Conservation (phyloP, 352 stramenopile species). For the Globisporangium paroecandrum region DNA sequence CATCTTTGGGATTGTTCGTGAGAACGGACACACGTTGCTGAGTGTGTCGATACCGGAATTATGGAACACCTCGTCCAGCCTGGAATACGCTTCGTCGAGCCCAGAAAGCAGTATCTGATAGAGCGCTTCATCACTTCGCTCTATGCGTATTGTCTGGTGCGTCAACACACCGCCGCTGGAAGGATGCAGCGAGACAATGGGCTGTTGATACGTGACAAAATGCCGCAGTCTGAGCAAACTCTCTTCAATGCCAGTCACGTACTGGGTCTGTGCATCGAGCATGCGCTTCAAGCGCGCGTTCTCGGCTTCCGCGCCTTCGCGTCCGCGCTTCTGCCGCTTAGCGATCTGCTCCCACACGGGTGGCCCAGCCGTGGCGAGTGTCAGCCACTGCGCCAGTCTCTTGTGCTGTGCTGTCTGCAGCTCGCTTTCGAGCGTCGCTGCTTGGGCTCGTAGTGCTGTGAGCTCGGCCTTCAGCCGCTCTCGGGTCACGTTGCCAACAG, state of each 20-base stretch:
- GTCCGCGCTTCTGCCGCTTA: not conserved
- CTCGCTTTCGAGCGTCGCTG: not conserved
- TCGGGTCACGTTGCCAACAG: not conserved
- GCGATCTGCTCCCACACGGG: constrained; percentile 5
- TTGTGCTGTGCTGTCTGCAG: not conserved
- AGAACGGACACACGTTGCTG: not conserved
- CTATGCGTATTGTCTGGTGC: not conserved
- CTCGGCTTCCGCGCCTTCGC: not conserved
- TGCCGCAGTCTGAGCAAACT: not conserved
- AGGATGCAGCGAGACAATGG: not conserved
- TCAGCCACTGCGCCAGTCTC: not conserved
- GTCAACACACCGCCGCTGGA: not conserved
- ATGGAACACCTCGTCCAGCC: not conserved
- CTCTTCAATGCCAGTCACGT: constrained; percentile 1
- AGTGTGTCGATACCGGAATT: not conserved
- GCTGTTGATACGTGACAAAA: not conserved
- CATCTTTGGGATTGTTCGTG: not conserved
- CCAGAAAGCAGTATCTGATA: not conserved
- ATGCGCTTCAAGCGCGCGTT: constrained; percentile 1
- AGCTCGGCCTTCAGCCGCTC: not conserved
- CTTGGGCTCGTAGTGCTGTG: not conserved
- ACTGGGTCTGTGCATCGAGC: not conserved
- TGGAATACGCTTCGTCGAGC: not conserved
- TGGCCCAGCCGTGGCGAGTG: not conserved
- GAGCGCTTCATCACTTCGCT: not conserved